These are phyloP conservation scores for Coemansia sp. DNA, from an alignment of 192 early-diverging fungal genomes.

Conservation along the genomic window DNA sequence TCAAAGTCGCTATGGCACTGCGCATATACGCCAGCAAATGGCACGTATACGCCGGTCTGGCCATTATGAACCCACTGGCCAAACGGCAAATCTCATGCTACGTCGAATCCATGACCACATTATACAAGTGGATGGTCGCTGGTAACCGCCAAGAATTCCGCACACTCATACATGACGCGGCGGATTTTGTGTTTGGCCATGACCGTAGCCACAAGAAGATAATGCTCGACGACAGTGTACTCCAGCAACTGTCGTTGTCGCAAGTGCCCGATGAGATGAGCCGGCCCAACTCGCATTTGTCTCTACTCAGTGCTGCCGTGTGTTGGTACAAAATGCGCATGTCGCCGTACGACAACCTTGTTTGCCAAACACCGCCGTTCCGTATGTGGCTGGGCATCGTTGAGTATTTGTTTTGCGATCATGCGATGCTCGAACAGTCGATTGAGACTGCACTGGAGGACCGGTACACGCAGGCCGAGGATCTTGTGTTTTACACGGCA, in stretches of 20 bases:
- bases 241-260: conserved; percentile 88
- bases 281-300: conserved; percentile 88
- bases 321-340: conserved; percentile 85
- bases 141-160: conserved; percentile 79
- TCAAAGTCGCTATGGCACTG: conserved; percentile 91
- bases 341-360: conserved; percentile 91
- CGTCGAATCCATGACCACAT: conserved; percentile 78
- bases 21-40: conserved; percentile 94
- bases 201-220: conserved; percentile 64
- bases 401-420: conserved; percentile 86
- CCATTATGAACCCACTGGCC: conserved; percentile 89
- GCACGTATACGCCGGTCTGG: conserved; percentile 96
- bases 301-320: conserved; percentile 89
- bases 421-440: conserved; percentile 80
- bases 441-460: conserved; percentile 79
- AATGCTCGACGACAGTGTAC: conserved; percentile 77
- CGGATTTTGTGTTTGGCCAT: conserved; percentile 81
- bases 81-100: conserved; percentile 85
- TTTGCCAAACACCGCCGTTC: conserved; percentile 95
- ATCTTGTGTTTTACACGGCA: conserved; percentile 87
- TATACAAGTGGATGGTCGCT: conserved; percentile 95
- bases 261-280: conserved; percentile 69
- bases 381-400: conserved; percentile 92
- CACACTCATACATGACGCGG: conserved; percentile 67
- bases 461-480: conserved; percentile 73